Evolutionary conservation across 225 moss, liverwort and hornwort species (phyloP), one percentile per base, ranked within the genome.

Genomic region (Sphagnum contortum): DNA sequence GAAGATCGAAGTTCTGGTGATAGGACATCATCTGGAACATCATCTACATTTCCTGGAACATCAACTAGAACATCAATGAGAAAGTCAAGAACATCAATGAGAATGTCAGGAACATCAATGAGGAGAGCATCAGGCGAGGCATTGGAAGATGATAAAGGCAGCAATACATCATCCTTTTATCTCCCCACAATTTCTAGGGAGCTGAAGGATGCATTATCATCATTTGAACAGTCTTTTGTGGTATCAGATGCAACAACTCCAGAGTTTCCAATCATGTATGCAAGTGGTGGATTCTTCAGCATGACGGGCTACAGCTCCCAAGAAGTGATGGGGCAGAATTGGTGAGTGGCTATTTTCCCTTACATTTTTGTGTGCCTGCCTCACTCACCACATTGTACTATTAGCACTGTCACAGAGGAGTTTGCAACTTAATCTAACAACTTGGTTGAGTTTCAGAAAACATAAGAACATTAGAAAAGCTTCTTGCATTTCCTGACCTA

Each of bases 221-320:
- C 88, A 9, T 94, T 94, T 69, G 86, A 88, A 82, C 90, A 88
- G 57, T 86, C 93, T 46, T 94, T 94, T 66, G 80, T 94, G 49
- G 93, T 94, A 51, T 88, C 83, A 50, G 93, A 94, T 57, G 86
- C 86, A 1, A 71, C 78, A 10, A 69, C 82, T 45, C 68, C 74
- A 0, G 84, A 90, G 29, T 82, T 74, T 9, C 93, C 93, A 7
- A 87, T 94, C 68, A 57, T 90, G 53, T 94, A 88, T 46, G 90
- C 90, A 2, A 94, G 93, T 67, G 86, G 84, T 1, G 93, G 93
- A 0, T 94, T 94, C 73, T 90, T 88, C 63, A 83, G 70, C 10
- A 90, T 94, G 90, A 94, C 93, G 0, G 93, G 93, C 50, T 94
- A 90, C 69, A 49, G 79, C 29, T 72, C 88, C 8, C 75, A 74